These are phyloP conservation scores for Metschnikowia amazonensis DNA, from an alignment of 805 yeast species.

Conservation along the genomic window DNA sequence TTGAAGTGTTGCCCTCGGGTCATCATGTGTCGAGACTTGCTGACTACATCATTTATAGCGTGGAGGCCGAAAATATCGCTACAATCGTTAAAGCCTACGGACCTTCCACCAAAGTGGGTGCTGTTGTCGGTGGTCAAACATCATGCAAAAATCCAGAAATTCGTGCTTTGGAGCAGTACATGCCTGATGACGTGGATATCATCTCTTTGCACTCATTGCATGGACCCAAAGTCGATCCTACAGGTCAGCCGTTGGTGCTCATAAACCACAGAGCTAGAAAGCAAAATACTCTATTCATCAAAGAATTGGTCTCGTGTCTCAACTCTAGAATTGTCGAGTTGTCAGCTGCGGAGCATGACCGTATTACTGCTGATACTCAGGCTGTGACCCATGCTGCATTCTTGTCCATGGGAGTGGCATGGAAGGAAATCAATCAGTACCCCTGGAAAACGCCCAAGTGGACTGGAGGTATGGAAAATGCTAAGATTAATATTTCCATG, in stretches of 20 bases:
- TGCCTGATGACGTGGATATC: constrained; percentile 79
- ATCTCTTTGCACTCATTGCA: constrained; percentile 88
- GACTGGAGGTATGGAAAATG: constrained; percentile 94
- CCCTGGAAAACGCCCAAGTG: constrained; percentile 89
- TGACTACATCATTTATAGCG: constrained; percentile 85
- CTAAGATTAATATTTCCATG: constrained; percentile 87
- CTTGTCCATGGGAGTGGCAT: constrained; percentile 93
- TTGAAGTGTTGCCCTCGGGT: constrained; percentile 70
- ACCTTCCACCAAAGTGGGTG: constrained; percentile 81
- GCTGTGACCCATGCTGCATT: constrained; percentile 99
- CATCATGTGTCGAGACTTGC: constrained; percentile 75
- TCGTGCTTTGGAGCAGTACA: constrained; percentile 67
- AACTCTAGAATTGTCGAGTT: constrained; percentile 73
- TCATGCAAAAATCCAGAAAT: constrained; percentile 92
- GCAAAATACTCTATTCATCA: constrained; percentile 58
- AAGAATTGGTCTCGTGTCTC: constrained; percentile 62
- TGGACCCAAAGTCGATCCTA: constrained; percentile 86
- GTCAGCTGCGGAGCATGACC: constrained; percentile 86
- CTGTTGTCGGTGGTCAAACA: constrained; percentile 97
- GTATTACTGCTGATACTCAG: constrained; percentile 96
- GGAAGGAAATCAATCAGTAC: constrained; percentile 77
- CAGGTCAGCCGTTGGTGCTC: constrained; percentile 89
- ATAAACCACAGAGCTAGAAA: constrained; percentile 67
- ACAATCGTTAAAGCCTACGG: constrained; percentile 74
- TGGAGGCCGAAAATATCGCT: constrained; percentile 83